phyloP scores from a whole-genome alignment of 2,329 filamentous ascomycete genomes.

The Endocalyx cinctus region DNA sequence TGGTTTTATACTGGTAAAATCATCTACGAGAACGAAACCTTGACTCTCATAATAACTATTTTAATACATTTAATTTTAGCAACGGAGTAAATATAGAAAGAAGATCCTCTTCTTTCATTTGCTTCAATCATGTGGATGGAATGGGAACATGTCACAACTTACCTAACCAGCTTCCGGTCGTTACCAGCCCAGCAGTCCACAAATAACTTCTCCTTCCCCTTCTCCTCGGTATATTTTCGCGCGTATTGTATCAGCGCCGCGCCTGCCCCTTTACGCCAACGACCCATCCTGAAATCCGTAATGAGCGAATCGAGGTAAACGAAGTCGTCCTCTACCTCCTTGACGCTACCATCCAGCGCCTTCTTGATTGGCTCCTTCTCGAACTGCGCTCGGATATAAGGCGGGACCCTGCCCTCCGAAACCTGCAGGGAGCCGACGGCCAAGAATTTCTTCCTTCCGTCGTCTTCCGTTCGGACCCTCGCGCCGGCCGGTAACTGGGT shows the following conservation, averaged over 20 bases:
- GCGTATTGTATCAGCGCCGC: conserved; percentile 8
- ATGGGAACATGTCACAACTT: too few relatives aligned
- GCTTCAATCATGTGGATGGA: too few relatives aligned
- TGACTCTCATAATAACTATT: conserved; percentile 10
- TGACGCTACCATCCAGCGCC: too few relatives aligned
- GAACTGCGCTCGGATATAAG: conserved; percentile 3
- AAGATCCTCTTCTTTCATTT: not conserved
- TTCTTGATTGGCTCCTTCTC: conserved; percentile 5
- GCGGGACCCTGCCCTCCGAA: conserved; percentile 5
- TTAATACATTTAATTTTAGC: conserved; percentile 4
- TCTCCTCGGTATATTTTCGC: conserved; percentile 3
- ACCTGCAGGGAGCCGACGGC: conserved; percentile 8
- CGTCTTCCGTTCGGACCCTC: conserved; percentile 4
- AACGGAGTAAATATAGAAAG: not conserved
- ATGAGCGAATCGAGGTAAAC: conserved; percentile 12
- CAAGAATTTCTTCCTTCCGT: conserved; percentile 5
- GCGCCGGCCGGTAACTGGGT: conserved; percentile 5
- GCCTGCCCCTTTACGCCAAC: conserved; percentile 11
- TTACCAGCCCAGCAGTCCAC: conserved; percentile 10
- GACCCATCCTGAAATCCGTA: conserved; percentile 8
- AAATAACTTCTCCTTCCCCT: conserved; percentile 4
- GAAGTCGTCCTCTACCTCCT: conserved; percentile 7
- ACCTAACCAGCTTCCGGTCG: conserved; percentile 10
- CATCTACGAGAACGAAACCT: conserved; percentile 6
- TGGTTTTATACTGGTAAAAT: conserved; percentile 3